Evolutionary conservation across 1,284 basidiomycete genomes (phyloP), one percentile per base, ranked within the genome.

Genomic region (Cryptococcus neoformans): DNA sequence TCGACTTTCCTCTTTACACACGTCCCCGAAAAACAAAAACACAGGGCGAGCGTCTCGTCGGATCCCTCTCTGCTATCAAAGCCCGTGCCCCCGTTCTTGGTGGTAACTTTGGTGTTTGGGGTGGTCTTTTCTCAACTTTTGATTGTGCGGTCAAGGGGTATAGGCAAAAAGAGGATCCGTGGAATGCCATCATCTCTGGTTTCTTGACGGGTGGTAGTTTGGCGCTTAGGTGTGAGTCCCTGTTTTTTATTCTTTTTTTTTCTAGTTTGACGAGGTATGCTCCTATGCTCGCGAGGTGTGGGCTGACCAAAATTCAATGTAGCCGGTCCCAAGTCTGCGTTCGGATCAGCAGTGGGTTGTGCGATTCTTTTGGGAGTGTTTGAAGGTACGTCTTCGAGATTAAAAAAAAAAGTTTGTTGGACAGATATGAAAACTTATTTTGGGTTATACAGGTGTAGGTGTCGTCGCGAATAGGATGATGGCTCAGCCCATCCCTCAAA

Each of bases 141-240:
- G 96, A 99, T 78, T 99, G 96, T 78, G 92, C 92, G 1, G 90
- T 99, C 63, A 98, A 99, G 79, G 93, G 93, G 9, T 90, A 86
- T 81, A 82, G 96, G 73, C 95, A 99, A 81, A 99, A 99, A 78
- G 96, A 99, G 79, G 96, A 99, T 78, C 90, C 94, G 52, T 99
- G 94, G 93, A 99, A 99, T 76, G 93, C 93, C 44, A 98, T 99
- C 72, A 89, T 96, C 56, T 92, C 95, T 48, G 95, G 96, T 45
- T 99, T 99, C 81, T 85, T 96, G 84, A 98, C 95, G 35, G 96
- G 96, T 79, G 95, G 95, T 56, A 95, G 90, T 75, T 79, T 99
- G 53, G 96, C 96, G 53, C 85, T 91, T 61, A 85, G 95, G 79
- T 90, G 94, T 96, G 78, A 80, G 90, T 87, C 44, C 44, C 21